Percentiles rank a stretch among this genome's conserved stretches.
Conservation (phyloP, 2,329 filamentous ascomycete genomes). For the Blastomyces emzantsi region DNA sequence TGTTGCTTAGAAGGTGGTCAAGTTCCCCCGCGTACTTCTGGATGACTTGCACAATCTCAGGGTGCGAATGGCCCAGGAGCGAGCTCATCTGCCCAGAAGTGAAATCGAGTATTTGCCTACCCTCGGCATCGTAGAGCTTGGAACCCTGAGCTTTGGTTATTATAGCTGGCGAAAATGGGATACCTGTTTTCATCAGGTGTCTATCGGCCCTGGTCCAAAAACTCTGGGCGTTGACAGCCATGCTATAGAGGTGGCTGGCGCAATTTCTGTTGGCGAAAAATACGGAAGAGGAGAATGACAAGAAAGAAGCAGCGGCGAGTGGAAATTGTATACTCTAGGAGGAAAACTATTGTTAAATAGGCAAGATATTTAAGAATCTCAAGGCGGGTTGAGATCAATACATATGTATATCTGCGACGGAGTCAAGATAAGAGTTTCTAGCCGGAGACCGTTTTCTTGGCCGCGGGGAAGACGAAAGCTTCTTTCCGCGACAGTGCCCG, state of each 20-base stretch:
- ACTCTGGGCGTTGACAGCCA: conserved; percentile 12
- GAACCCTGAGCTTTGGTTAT: conserved; percentile 41
- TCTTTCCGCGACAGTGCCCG: conserved; percentile 4
- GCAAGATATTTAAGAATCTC: not conserved
- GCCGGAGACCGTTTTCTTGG: not conserved
- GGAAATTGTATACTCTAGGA: too few species aligned
- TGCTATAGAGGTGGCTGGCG: not conserved
- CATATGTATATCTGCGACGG: not conserved
- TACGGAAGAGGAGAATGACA: not conserved
- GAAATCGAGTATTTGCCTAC: conserved; percentile 46
- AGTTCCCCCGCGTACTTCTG: conserved; percentile 42
- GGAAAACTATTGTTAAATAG: not conserved
- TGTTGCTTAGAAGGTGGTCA: conserved; percentile 52
- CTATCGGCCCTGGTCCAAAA: conserved; percentile 33
- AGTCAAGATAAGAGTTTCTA: not conserved
- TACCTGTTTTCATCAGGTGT: conserved; percentile 38
- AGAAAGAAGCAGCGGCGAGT: not conserved
- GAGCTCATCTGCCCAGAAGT: conserved; percentile 55
- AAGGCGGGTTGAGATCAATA: not conserved
- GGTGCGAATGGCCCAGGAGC: conserved; percentile 49
- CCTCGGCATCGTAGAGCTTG: conserved; percentile 37
- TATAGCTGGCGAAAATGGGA: conserved; percentile 27
- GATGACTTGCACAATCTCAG: conserved; percentile 49
- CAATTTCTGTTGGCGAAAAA: not conserved
- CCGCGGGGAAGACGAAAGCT: not conserved